Conservation (phyloP, 2,329 filamentous ascomycete genomes). For the Sordariomycetes sp. region DNA sequence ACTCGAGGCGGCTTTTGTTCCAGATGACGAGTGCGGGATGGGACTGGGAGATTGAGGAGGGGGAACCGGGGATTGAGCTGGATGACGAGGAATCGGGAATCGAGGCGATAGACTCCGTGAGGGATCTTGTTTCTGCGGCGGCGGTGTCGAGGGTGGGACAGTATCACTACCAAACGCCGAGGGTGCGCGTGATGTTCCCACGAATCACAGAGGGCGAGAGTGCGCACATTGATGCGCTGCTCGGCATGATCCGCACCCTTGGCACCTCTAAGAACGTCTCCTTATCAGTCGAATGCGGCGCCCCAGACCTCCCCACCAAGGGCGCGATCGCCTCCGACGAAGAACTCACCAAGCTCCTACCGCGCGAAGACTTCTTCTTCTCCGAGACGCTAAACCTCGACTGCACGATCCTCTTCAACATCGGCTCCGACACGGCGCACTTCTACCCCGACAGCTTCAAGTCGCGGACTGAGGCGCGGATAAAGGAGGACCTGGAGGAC, state of each 20-base stretch:
- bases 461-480: background rate
- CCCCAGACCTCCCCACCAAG: background rate
- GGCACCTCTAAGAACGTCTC: slow-evolving; percentile 14
- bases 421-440: slow-evolving; percentile 26
- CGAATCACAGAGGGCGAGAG: slow-evolving; percentile 15
- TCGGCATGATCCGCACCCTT: slow-evolving; percentile 15
- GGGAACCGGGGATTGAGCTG: slow-evolving; percentile 14
- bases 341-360: slow-evolving; percentile 14
- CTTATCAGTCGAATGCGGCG: slow-evolving; percentile 16
- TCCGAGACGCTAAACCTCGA: slow-evolving; percentile 24
- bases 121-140: slow-evolving; percentile 21
- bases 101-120: slow-evolving; percentile 12
- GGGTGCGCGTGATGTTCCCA: slow-evolving; percentile 20
- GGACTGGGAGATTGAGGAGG: slow-evolving; percentile 21
- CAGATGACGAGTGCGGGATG: slow-evolving; percentile 27
- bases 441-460: slow-evolving; percentile 8
- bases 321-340: slow-evolving; percentile 13
- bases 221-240: slow-evolving; percentile 16
- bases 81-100: slow-evolving; percentile 20
- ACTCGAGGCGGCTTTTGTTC: slow-evolving; percentile 18
- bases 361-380: slow-evolving; percentile 17
- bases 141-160: slow-evolving; percentile 14
- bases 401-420: slow-evolving; percentile 24
- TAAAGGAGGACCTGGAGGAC: slow-evolving; percentile 6
- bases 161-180: slow-evolving; percentile 21